These are phyloP conservation scores for Aspergillus leporis DNA, from an alignment of 495 filamentous ascomycete genomes.

Conservation along the genomic window DNA sequence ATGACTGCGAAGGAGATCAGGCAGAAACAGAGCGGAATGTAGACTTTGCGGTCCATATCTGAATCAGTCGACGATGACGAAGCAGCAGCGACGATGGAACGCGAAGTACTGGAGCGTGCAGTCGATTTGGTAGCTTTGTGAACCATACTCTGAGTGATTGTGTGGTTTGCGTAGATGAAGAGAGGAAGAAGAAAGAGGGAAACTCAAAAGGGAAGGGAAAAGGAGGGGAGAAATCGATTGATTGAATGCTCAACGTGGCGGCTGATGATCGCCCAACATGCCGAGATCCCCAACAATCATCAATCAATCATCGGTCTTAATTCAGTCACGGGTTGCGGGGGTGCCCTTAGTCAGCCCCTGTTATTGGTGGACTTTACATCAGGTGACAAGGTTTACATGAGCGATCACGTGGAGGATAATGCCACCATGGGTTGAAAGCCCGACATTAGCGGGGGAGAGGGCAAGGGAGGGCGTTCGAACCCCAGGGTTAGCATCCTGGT, in stretches of 20 bases:
- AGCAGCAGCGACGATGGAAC: conserved; percentile 15
- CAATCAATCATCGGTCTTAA: conserved; percentile 4
- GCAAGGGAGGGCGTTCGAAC: not conserved
- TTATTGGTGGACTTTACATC: not conserved
- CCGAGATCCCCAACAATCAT: conserved; percentile 1
- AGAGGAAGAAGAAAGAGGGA: not conserved
- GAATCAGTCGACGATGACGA: conserved; percentile 19
- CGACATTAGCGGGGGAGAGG: not conserved
- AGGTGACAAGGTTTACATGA: not conserved
- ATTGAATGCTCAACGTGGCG: conserved; percentile 9
- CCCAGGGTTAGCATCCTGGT: conserved; percentile 1
- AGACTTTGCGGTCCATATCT: conserved; percentile 43
- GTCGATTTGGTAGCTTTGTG: conserved; percentile 16
- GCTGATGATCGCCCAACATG: conserved; percentile 21
- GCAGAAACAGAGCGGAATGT: conserved; percentile 46
- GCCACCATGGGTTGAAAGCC: not conserved
- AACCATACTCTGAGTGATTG: conserved; percentile 17
- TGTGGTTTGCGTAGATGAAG: not conserved
- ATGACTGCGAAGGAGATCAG: conserved; percentile 47
- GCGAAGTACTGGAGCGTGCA: conserved; percentile 14
- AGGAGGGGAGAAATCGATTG: conserved; percentile 4
- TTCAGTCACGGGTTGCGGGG: conserved; percentile 4
- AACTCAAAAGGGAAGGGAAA: conserved; percentile 7
- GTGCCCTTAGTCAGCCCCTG: not conserved
- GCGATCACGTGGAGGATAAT: not conserved